These are phyloP conservation scores for Fusarium annulatum DNA, from an alignment of 2,329 filamentous ascomycete species.

Conservation along the genomic window DNA sequence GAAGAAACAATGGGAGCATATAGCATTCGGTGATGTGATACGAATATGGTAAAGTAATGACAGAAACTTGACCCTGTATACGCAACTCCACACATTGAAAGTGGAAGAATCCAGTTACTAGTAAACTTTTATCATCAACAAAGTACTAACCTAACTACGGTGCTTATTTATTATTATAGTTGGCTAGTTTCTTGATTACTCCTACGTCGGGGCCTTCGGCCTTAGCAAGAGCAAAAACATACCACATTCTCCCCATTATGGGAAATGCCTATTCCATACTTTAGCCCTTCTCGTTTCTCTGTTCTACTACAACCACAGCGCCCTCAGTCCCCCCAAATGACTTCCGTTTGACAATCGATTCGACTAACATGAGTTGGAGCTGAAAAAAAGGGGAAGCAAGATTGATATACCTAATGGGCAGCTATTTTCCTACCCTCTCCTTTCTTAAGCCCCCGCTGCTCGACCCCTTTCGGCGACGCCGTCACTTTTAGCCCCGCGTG, in stretches of 20 bases:
- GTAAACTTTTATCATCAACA: not conserved
- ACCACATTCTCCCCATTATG: not conserved
- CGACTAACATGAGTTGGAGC: slow-evolving; percentile 22
- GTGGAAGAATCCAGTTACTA: not conserved
- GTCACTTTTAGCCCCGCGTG: slow-evolving; percentile 27
- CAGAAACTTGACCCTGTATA: not conserved
- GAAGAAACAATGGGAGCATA: not conserved
- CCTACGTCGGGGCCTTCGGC: not conserved
- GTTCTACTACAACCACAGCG: not conserved
- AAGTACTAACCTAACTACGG: not conserved
- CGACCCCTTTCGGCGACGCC: slow-evolving; percentile 35
- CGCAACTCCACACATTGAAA: not conserved
- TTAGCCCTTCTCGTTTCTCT: not conserved
- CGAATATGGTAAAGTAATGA: not conserved
- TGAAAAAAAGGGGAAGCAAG: slow-evolving; percentile 24
- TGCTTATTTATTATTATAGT: not conserved
- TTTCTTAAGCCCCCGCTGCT: slow-evolving; percentile 6
- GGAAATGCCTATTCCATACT: not conserved
- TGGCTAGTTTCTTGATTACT: not conserved
- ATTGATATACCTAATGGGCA: slow-evolving; percentile 8
- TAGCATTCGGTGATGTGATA: not conserved
- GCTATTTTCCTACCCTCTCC: not conserved
- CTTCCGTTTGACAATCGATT: not conserved
- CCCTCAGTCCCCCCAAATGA: not conserved
- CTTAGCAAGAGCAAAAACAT: not conserved